Conservation (phyloP, 495 filamentous ascomycete genomes). For the Cryomyces minteri region DNA sequence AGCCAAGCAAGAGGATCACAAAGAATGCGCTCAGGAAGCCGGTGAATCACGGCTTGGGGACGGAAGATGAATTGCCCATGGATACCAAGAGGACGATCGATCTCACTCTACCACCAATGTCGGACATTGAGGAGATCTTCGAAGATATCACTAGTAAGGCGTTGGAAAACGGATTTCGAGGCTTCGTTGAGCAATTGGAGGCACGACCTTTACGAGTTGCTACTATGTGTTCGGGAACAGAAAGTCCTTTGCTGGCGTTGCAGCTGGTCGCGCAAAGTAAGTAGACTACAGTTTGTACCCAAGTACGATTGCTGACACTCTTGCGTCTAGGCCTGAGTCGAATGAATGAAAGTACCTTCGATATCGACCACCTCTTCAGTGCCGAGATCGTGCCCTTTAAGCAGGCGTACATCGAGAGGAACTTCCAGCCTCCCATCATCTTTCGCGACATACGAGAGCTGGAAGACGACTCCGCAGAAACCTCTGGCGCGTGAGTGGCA, state of each 20-base stretch:
- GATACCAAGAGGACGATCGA: neutral
- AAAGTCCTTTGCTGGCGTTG: constrained; percentile 55
- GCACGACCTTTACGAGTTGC: constrained; percentile 37
- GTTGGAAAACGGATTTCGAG: constrained; percentile 16
- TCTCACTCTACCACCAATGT: constrained; percentile 23
- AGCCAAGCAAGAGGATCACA: too few species aligned
- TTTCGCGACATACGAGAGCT: constrained; percentile 58
- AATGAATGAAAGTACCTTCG: constrained; percentile 12
- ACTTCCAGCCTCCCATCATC: constrained; percentile 41
- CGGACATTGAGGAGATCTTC: constrained; percentile 31
- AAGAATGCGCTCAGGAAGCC: too few species aligned
- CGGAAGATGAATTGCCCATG: too few species aligned
- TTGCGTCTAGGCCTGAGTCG: constrained; percentile 13
- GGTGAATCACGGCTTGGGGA: too few species aligned
- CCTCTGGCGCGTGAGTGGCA: constrained; percentile 33
- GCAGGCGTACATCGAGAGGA: constrained; percentile 64
- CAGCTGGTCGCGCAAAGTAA: constrained; percentile 29
- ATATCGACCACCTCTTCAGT: constrained; percentile 51
- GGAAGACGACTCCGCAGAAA: constrained; percentile 10
- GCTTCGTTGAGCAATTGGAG: constrained; percentile 21
- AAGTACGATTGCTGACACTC: neutral
- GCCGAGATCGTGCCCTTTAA: constrained; percentile 66
- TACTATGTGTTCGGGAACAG: constrained; percentile 73
- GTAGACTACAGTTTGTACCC: constrained; percentile 3
- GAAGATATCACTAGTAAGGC: constrained; percentile 25